Conservation (phyloP, 2,329 filamentous ascomycete species). For the Coniochaeta prunicola region DNA sequence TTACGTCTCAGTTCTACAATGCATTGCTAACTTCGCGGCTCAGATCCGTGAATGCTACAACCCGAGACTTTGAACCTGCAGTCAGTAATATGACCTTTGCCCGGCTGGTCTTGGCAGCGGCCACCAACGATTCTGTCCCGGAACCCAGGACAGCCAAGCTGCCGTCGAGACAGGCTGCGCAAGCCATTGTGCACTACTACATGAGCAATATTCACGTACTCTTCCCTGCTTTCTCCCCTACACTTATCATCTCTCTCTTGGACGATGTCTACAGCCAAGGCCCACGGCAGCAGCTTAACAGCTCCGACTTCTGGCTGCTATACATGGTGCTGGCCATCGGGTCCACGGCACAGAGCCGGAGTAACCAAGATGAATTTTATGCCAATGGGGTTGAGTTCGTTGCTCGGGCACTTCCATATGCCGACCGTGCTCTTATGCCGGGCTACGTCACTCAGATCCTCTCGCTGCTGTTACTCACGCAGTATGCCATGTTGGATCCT, state of each 20-base stretch:
- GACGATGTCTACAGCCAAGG: constrained; percentile 75
- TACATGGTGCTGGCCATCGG: constrained; percentile 86
- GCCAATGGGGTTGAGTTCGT: constrained; percentile 48
- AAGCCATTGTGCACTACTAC: constrained; percentile 71
- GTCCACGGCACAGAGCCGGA: constrained; percentile 65
- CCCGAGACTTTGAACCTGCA: constrained; percentile 86
- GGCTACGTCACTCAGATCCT: constrained; percentile 83
- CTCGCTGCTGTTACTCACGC: constrained; percentile 74
- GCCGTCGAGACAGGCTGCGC: constrained; percentile 64
- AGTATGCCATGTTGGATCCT: constrained; percentile 87
- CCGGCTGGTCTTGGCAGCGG: constrained; percentile 76
- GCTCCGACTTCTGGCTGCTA: constrained; percentile 76
- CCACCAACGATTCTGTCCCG: constrained; percentile 65
- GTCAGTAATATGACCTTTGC: constrained; percentile 89
- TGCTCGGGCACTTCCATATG: constrained; percentile 62
- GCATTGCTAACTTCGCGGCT: neutral
- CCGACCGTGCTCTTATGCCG: constrained; percentile 76
- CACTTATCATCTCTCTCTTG: constrained; percentile 67
- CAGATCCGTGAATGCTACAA: constrained; percentile 89
- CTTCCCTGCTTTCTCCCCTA: constrained; percentile 77
- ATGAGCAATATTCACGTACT: constrained; percentile 74
- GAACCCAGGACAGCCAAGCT: constrained; percentile 52
- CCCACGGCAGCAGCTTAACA: constrained; percentile 47
- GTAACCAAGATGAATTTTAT: constrained; percentile 58
- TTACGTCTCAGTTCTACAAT: constrained; percentile 19